Evolutionary conservation across 148 eudicot species (phyloP), one percentile per base, ranked within the genome.

Genomic region (Pouteria glomerata): DNA sequence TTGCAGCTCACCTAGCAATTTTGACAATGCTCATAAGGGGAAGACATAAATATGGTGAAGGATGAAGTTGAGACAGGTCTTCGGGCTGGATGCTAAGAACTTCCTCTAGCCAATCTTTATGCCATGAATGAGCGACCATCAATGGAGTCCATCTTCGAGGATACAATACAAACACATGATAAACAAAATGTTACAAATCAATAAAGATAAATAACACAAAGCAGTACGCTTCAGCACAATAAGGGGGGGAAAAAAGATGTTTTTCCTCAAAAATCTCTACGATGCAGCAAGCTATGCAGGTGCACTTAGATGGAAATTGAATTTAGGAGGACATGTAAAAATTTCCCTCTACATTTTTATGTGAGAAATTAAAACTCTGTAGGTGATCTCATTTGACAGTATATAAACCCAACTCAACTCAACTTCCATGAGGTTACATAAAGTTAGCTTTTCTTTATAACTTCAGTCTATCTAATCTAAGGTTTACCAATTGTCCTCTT

Each of bases 111-210:
- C 75, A 73, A 60, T 80, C 86, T 82, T 85, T 82, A 74, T 78
- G 81, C 90, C 87, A 84, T 52, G 87, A 86, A 44, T 77, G 84
- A 70, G 90, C 88, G 52, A 86, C 90, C 87, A 80, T 80, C 82
- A 84, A 78, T 16, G 90, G 86, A 10, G 81, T 82, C 84, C 87
- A 84, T 53, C 90, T 86, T 69, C 59, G 26, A 73, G 63, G 15
- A 72, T 45, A 73, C 26, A 57, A 72, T 23, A 34, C 21, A 69
- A 39, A 44, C 30, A 66, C 35, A 41, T 21, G 48, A 53, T 24
- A 45, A 24, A 11, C 42, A 23, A 27, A 16, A 8, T 57, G 29
- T 3, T 41, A 69, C n/a, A 45, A 21, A 45, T 4, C 18, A n/a
- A n/a, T n/a, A 14, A 61, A 48, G 41, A 66, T 21, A 16, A 33